Evolutionary conservation across 352 stramenopile species (phyloP), one percentile per base, ranked within the genome.

Genomic region (Sclerospora graminicola): DNA sequence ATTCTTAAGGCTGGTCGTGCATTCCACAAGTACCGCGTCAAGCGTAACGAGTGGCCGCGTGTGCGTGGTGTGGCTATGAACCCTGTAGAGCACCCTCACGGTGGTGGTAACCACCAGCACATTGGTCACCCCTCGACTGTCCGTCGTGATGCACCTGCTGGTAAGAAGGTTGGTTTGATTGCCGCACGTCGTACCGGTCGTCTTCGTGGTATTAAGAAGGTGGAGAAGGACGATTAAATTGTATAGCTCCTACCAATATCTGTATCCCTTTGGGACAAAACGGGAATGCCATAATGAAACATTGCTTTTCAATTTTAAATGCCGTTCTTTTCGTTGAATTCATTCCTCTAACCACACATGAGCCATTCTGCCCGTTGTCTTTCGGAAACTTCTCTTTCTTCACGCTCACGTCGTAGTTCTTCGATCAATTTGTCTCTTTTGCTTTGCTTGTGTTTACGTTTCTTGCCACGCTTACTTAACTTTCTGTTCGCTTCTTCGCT

Each of bases 81-180:
- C 78, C 96, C 96, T 42, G 95, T 99, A 53, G 96, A 99, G 86
- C 96, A 99, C 77, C 95, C 95, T 45, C 90, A 97, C 82, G 96
- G 96, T 95, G 96, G 96, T 95, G 96, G 96, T 98, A 99, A 99
- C 92, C 96, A 99, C 79, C 95, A 99, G 84, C 96, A 99, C 77
- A 99, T 99, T 84, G 96, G 96, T 95, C 95, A 97, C 75, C 94
- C 96, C 41, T 98, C 94, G 45, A 99, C 95, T n/a, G 87, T 97
- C 16, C 84, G 73, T 50, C 74, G 89, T 48, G 88, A 97, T 50
- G 87, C 85, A 37, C 90, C 95, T 27, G 81, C 95, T 37, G 96
- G 96, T 97, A 89, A 97, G 69, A 99, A 99, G 89, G 95, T 98
- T 66, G 95, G 95, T 95, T 80, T 99, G 34, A 99, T 99, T 70